Conservation (phyloP, 108 stramenopile genomes). For the Fragilariopsis cylindrus region DNA sequence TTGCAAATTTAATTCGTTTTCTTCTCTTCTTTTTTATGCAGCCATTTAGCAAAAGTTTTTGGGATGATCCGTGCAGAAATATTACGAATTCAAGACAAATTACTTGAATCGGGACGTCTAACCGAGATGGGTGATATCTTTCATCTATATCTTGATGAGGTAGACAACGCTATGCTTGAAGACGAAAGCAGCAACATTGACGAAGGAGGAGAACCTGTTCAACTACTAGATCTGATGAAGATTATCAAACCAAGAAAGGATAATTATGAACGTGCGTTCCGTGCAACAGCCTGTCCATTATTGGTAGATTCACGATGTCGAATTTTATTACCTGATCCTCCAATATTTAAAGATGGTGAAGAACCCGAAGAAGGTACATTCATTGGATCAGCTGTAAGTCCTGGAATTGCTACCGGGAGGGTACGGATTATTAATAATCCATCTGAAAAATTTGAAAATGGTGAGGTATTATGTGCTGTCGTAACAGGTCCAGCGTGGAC, state of each 20-base stretch:
- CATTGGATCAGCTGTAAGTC: not conserved
- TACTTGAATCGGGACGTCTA: not conserved
- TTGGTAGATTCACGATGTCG: conserved; percentile 11
- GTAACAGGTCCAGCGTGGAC: conserved; percentile 12
- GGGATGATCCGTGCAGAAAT: not conserved
- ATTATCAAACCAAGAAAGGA: not conserved
- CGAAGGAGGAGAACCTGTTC: too few species aligned
- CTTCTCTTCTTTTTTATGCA: too few species aligned
- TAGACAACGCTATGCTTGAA: not conserved
- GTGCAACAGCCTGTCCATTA: not conserved
- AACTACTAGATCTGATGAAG: not conserved
- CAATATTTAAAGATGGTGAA: not conserved
- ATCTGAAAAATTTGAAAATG: not conserved
- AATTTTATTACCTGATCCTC: conserved; percentile 3
- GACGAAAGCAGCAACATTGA: not conserved
- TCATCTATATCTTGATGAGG: not conserved
- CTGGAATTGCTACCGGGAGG: not conserved
- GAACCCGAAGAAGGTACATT: not conserved
- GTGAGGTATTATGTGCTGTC: conserved; percentile 2
- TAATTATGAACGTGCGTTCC: not conserved
- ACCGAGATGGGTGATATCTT: not conserved
- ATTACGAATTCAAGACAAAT: not conserved
- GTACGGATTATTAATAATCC: not conserved
- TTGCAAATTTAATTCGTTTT: too few species aligned
- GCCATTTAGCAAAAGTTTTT: not conserved